Evolutionary conservation across 164 flowering plant species (phyloP).

Genomic region (grape (Vitis vinifera)): ASM3070453v1 NC_081822.1:17956001-17956500

Average conservation of each 20-base stretch:
- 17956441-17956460: background rate
- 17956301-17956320: constrained; percentile 54
- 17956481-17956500: no score
- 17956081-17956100: constrained; percentile 39
- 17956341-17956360: background rate
- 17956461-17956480: background rate
- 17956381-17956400: constrained; percentile 46
- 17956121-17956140: no score
- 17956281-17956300: constrained; percentile 29
- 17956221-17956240: constrained; percentile 45
- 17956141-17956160: no score
- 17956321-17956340: constrained; percentile 40
- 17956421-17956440: constrained; percentile 52
- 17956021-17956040: constrained; percentile 28
- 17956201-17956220: constrained; percentile 39
- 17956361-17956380: constrained; percentile 55
- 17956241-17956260: constrained; percentile 55
- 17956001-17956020: constrained; percentile 40
- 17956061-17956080: constrained; percentile 40
- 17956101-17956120: no score
- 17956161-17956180: background rate
- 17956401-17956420: constrained; percentile 65
- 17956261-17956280: constrained; percentile 28
- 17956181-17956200: constrained; percentile 49
- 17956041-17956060: constrained; percentile 34